Evolutionary conservation across 2,329 filamentous ascomycete genomes (phyloP).

Genomic region (Davidsoniella neocaledoniae): DNA sequence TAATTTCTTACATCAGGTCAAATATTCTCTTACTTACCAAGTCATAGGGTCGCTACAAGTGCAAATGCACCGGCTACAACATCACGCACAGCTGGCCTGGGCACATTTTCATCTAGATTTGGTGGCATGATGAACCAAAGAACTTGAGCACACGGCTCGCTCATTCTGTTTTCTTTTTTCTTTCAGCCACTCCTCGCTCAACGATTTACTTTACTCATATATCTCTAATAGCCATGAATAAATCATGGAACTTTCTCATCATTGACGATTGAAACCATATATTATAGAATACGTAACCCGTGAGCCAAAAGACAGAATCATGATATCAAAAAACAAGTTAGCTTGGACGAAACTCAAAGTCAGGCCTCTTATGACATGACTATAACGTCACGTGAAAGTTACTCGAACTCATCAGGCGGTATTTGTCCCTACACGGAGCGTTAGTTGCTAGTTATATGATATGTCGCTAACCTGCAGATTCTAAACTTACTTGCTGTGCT

Average conservation of each 20-base stretch:
- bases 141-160: not conserved
- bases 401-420: conserved; percentile 30
- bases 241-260: not conserved
- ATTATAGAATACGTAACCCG: not conserved
- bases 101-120: conserved; percentile 59
- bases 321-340: not conserved
- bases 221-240: too few species aligned
- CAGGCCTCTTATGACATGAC: too few species aligned
- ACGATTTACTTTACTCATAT: too few species aligned
- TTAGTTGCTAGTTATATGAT: not conserved
- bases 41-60: conserved; percentile 43
- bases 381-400: conserved; percentile 8
- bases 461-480: not conserved
- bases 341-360: too few species aligned
- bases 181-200: too few species aligned
- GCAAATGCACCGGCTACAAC: conserved; percentile 34
- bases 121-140: conserved; percentile 25
- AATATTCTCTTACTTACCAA: conserved; percentile 15
- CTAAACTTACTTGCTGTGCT: conserved; percentile 54
- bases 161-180: too few species aligned
- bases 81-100: conserved; percentile 42
- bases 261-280: not conserved
- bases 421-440: conserved; percentile 23
- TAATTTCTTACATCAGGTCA: not conserved
- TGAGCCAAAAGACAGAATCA: not conserved